Base-by-base conservation (phyloP, 495 filamentous ascomycete genomes). In the Penicillium goetzii region DNA sequence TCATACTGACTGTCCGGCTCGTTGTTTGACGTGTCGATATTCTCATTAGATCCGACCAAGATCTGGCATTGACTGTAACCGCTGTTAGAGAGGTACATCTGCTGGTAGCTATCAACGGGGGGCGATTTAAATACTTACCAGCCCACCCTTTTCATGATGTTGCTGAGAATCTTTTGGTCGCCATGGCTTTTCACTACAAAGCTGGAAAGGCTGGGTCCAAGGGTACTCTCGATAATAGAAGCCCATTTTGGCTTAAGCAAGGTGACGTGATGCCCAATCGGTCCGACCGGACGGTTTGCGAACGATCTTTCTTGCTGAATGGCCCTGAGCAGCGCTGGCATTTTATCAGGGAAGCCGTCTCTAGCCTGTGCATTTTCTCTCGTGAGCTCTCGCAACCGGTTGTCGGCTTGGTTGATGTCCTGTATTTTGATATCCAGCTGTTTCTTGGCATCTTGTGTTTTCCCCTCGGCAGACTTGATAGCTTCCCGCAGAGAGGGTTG, bases 191-290 rank as follows among this genome's bases (percentile, higher is more conserved):
- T 88, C 32, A 97, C 94, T 56, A 97, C 80, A 71, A 98, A 99
- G 15, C 81, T 85, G 59, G 81, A 87, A 55, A 97, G 76, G 17
- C 71, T 82, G 6, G 56, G 69, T 50, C 91, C 91, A 45, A 97
- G 76, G 4, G 83, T 83, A 60, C 81, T 86, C 70, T 99, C 95
- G 10, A 98, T 72, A 56, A 93, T 85, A n/a, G 83, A 85, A 7
- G 89, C 88, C 95, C 95, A 99, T 68, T 90, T 79, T 7, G 90
- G 90, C 62, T 95, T 87, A 26, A 87, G 79, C 40, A 98, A 74
- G 56, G 84, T 86, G 25, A 98, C 81, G 67, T 92, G 84, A 11
- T 85, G 76, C 25, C 92, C 96, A 14, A 97, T 82, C 0, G 95
- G 95, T 0, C 95, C 95, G 36, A 97, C 80, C 51, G 96, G 95